phyloP scores from a whole-genome alignment of 2,329 filamentous ascomycete genomes.

The Blastomyces silverae region DNA sequence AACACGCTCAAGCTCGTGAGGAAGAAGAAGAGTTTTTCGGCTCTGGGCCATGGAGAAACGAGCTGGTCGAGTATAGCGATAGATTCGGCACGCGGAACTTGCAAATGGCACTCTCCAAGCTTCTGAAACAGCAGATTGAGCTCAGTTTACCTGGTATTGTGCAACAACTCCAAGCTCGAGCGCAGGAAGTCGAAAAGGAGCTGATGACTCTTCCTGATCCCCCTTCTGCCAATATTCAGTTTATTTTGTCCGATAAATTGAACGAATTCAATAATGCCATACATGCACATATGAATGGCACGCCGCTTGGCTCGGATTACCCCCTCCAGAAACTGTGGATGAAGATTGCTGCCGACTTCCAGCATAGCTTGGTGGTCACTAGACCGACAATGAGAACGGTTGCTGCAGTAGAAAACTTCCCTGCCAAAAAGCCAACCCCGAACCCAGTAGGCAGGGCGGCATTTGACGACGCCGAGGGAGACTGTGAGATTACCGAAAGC shows the following conservation, averaged over 20 bases:
- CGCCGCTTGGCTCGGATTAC: slow-evolving; percentile 37
- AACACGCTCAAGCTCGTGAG: slow-evolving; percentile 43
- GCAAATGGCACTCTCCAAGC: slow-evolving; percentile 43
- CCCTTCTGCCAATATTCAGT: slow-evolving; percentile 57
- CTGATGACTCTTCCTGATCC: slow-evolving; percentile 59
- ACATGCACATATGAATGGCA: slow-evolving; percentile 49
- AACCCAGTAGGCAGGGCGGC: background rate
- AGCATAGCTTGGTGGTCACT: slow-evolving; percentile 42
- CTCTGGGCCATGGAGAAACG: slow-evolving; percentile 41
- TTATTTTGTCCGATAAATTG: slow-evolving; percentile 57
- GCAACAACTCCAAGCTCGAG: slow-evolving; percentile 41
- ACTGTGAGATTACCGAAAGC: slow-evolving; percentile 13
- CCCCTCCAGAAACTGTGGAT: slow-evolving; percentile 41
- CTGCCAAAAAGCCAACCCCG: background rate
- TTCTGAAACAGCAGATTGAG: slow-evolving; percentile 45
- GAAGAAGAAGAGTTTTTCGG: slow-evolving; percentile 50
- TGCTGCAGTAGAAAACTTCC: background rate
- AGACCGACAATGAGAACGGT: slow-evolving; percentile 34
- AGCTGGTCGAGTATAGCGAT: slow-evolving; percentile 35
- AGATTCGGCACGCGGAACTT: slow-evolving; percentile 51
- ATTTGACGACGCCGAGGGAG: slow-evolving; percentile 11
- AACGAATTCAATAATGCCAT: slow-evolving; percentile 52
- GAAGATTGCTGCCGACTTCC: slow-evolving; percentile 48
- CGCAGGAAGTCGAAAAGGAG: slow-evolving; percentile 49
- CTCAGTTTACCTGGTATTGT: slow-evolving; percentile 33